Evolutionary conservation across 192 early-diverging fungal genomes (phyloP).

Genomic region (Podochytrium sp.): DNA sequence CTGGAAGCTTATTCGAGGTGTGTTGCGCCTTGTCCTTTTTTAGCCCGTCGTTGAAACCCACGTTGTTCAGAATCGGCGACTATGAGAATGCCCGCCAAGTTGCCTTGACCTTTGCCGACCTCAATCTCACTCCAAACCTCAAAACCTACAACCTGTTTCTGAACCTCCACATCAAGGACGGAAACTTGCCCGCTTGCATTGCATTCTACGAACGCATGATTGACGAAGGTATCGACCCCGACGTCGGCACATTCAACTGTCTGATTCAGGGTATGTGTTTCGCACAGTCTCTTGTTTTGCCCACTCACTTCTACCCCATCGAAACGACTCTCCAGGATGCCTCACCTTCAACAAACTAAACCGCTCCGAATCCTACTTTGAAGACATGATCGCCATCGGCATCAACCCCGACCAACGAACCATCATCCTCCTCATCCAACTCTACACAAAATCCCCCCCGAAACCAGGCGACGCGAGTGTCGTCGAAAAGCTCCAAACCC

Average conservation of each 20-base stretch:
- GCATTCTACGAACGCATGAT: constrained; percentile 46
- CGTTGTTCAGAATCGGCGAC: constrained; percentile 26
- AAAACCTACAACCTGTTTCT: constrained; percentile 47
- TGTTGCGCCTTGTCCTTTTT: neutral
- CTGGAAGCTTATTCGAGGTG: constrained; percentile 28
- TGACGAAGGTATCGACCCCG: constrained; percentile 40
- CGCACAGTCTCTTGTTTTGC: neutral
- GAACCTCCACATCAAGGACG: constrained; percentile 17
- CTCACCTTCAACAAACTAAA: neutral
- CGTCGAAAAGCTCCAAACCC: constrained; percentile 3
- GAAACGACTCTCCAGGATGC: constrained; percentile 11
- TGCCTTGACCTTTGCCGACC: neutral
- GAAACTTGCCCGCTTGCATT: constrained; percentile 26
- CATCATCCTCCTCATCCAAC: constrained; percentile 16
- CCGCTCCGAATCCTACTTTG: constrained; percentile 14
- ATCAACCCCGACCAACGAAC: constrained; percentile 33
- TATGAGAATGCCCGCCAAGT: constrained; percentile 18
- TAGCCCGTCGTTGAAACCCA: neutral
- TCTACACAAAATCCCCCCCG: neutral
- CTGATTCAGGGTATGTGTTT: constrained; percentile 29
- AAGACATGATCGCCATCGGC: constrained; percentile 34
- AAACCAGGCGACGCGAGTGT: constrained; percentile 8
- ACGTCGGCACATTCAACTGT: constrained; percentile 39
- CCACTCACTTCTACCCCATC: neutral
- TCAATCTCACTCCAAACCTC: constrained; percentile 34